These are phyloP conservation scores for Scheffersomyces spartinae DNA, from an alignment of 805 yeast genomes.

Conservation along the genomic window DNA sequence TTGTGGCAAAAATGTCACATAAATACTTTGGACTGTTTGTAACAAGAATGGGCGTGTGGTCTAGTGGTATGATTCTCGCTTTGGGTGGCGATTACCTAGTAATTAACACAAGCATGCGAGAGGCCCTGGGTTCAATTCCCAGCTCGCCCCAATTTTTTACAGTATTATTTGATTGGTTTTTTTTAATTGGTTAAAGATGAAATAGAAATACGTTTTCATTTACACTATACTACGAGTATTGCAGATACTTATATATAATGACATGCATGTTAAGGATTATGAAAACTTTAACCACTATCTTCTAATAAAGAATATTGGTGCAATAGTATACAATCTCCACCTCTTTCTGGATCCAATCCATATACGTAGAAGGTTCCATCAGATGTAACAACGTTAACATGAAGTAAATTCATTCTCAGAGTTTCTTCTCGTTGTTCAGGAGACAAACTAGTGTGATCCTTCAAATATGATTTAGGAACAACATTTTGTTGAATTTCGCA, in stretches of 20 bases:
- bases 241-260: too few species aligned
- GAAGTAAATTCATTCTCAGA: slow-evolving; percentile 25
- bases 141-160: too few species aligned
- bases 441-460: too few species aligned
- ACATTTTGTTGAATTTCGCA: slow-evolving; percentile 19
- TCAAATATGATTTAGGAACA: slow-evolving; percentile 18
- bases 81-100: too few species aligned
- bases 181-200: too few species aligned
- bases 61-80: slow-evolving; percentile 24
- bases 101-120: slow-evolving; percentile 30
- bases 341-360: slow-evolving; percentile 73
- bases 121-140: slow-evolving; percentile 46
- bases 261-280: neutral
- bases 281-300: slow-evolving; percentile 2
- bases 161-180: too few species aligned
- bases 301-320: slow-evolving; percentile 53
- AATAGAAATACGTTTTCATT: too few species aligned
- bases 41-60: slow-evolving; percentile 23
- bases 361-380: slow-evolving; percentile 77
- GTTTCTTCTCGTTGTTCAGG: too few species aligned
- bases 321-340: slow-evolving; percentile 82
- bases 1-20: too few species aligned
- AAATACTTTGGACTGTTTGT: too few species aligned
- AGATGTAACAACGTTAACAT: slow-evolving; percentile 63
- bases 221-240: too few species aligned